Evolutionary conservation across 257 asterid genomes (phyloP).

Genomic region (Craterostigma plantagineum): DNA sequence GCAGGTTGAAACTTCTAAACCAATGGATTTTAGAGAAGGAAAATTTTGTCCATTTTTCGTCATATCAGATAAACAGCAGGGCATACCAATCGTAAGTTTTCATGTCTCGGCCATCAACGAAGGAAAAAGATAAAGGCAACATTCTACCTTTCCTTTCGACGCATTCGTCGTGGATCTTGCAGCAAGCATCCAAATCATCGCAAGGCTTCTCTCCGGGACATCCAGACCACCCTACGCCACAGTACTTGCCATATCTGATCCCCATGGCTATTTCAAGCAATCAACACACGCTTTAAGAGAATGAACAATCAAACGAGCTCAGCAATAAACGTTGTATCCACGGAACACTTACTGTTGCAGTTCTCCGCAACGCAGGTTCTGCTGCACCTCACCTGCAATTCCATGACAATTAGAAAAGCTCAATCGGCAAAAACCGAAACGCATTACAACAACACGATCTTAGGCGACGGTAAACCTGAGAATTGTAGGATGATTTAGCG

Average conservation of each 20-base stretch:
- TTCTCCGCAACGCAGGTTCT: conserved; percentile 52
- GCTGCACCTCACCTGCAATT: conserved; percentile 43
- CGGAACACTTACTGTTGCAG: conserved; percentile 33
- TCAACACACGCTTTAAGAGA: neutral
- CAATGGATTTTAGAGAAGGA: no score
- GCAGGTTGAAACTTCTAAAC: no score
- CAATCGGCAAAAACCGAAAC: neutral
- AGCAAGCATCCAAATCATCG: conserved; percentile 87
- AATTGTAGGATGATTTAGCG: no score
- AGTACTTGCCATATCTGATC: conserved; percentile 79
- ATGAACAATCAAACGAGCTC: neutral
- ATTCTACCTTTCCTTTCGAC: conserved; percentile 49
- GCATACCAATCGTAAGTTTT: no score
- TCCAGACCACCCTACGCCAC: conserved; percentile 92
- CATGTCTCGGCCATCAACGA: no score
- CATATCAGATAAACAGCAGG: no score
- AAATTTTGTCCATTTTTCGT: no score
- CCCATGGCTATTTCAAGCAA: conserved; percentile 29
- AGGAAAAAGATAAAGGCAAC: conserved; percentile 2
- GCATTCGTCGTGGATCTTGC: conserved; percentile 74
- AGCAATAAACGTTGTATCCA: neutral
- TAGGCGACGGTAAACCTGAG: neutral
- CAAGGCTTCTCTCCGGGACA: conserved; percentile 94
- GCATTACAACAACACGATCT: neutral
- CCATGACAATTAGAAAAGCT: conserved; percentile 6